Evolutionary conservation across 148 eudicot genomes (phyloP).

Genomic region (Rhododendron kiyosumense): DNA sequence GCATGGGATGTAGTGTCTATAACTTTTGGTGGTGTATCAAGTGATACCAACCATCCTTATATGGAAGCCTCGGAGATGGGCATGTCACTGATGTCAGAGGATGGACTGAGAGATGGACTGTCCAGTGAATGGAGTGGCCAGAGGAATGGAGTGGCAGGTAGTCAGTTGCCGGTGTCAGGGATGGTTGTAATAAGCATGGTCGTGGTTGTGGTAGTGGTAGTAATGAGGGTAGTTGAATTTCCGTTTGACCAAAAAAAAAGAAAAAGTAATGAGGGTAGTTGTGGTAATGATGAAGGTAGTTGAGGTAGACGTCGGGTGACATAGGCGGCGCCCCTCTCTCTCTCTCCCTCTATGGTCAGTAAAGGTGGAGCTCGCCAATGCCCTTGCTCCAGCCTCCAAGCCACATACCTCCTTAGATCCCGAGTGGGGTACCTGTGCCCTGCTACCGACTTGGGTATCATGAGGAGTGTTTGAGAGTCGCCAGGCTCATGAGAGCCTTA

Average conservation of each 20-base stretch:
- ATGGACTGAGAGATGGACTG: too few relatives aligned
- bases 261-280: not conserved
- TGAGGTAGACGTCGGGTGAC: not conserved
- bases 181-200: not conserved
- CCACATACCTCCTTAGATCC: not conserved
- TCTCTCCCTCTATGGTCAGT: not conserved
- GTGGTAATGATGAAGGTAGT: not conserved
- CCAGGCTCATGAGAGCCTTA: not conserved
- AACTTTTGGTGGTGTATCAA: not conserved
- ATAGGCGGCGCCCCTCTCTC: not conserved
- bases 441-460: not conserved
- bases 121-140: not conserved
- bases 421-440: not conserved
- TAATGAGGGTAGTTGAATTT: not conserved
- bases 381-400: not conserved
- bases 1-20: not conserved
- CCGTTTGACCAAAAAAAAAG: too few relatives aligned
- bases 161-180: too few relatives aligned
- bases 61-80: not conserved
- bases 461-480: not conserved
- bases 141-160: not conserved
- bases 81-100: not conserved
- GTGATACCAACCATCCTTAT: not conserved
- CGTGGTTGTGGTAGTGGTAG: not conserved
- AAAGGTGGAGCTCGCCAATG: not conserved